Base-by-base conservation (phyloP, 495 filamentous ascomycete genomes). In the Cudoniella acicularis region DNA sequence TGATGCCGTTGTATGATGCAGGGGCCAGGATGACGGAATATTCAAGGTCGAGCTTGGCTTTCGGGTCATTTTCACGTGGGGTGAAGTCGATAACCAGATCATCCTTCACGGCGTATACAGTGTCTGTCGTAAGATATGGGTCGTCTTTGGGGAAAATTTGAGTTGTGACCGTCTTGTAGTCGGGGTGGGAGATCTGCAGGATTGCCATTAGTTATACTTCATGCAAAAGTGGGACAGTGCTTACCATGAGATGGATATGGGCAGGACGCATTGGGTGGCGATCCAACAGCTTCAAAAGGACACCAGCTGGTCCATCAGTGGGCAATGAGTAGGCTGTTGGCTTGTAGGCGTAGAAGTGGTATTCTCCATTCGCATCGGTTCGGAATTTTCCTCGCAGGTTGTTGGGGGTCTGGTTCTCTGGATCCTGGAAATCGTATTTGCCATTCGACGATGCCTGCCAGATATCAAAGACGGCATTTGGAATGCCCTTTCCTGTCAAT, bases 371-470 rank as follows among this genome's bases (percentile, higher is more conserved):
- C 67, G 80, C 86, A 75, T 93, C 83, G 63, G 84, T 80, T 60
- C 79, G 79, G 80, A 90, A 91, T 77, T 91, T 91, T 70, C 89
- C 89, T 56, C 89, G 81, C 36, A 92, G 79, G 79, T 92, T 92
- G 81, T 91, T 91, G 72, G 85, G 82, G 53, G 75, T 72, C 79
- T 92, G 87, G 72, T 80, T 79, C 27, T 83, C 78, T 26, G 87
- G 87, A 73, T 92, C 89, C 75, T 93, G 89, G 84, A 91, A 90
- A 72, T 93, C 89, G 80, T 93, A 93, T 69, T 87, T 84, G 67
- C 88, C 88, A 77, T 92, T 93, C 73, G 87, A 75, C 10, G 83
- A 87, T 36, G 89, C 88, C 69, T 93, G 87, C 89, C 89, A 93
- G 79, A 92, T 87, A 70, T 93, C 89, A 68, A 93, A 80, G 51